Evolutionary conservation across 2,329 filamentous ascomycete genomes (phyloP).

Genomic region (Helotiales sp.): DNA sequence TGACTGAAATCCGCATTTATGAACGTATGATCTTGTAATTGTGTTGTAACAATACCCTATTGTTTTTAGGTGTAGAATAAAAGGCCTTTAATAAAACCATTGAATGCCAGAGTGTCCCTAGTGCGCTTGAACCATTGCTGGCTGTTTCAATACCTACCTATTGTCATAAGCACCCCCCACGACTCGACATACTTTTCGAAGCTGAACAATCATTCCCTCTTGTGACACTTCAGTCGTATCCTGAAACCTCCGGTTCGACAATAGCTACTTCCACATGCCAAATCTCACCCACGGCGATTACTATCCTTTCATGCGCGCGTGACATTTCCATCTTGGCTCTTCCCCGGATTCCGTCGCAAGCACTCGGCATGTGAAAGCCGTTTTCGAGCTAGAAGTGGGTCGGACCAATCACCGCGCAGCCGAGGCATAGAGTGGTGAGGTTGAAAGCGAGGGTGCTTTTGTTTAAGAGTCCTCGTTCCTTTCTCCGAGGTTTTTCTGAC

Average conservation of each 20-base stretch:
- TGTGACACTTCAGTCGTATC: background rate
- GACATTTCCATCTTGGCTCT: conserved; percentile 5
- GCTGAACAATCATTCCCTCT: background rate
- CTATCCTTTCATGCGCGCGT: conserved; percentile 4
- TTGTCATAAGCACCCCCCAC: too few relatives aligned
- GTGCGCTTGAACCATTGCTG: too few relatives aligned
- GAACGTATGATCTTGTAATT: background rate
- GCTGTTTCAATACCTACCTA: too few relatives aligned
- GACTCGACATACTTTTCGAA: background rate
- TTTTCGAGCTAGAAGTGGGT: background rate
- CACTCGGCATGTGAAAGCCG: conserved; percentile 17
- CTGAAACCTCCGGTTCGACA: background rate
- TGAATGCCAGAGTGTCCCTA: too few relatives aligned
- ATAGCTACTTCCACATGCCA: conserved; percentile 4
- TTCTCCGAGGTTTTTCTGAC: background rate
- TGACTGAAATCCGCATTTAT: background rate
- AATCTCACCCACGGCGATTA: conserved; percentile 1
- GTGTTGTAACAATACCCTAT: background rate
- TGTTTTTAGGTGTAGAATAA: background rate
- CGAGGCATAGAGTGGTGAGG: background rate
- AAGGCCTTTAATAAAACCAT: background rate
- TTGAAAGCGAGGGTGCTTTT: background rate
- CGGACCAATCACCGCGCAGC: background rate
- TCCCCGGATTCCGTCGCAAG: conserved; percentile 1
- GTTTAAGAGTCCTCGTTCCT: background rate